A percentile compares a stretch with the other conserved stretches of the same genome.
Conservation (phyloP, 2,329 filamentous ascomycete genomes). For the Colletotrichum lentis region DNA sequence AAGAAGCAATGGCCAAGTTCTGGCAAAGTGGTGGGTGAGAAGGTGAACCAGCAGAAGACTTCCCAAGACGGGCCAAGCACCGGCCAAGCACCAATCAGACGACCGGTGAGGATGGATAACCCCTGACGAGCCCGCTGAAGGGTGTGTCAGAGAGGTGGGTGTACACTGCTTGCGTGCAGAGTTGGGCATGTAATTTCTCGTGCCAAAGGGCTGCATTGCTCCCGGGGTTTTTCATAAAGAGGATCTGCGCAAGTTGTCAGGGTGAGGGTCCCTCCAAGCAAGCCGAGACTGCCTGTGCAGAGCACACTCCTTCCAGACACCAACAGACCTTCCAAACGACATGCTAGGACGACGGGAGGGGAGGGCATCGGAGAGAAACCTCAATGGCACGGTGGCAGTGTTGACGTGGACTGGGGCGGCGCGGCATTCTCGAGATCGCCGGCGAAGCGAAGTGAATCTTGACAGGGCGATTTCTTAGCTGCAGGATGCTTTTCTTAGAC, state of each 20-base stretch:
- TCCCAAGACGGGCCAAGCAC: constrained; percentile 24
- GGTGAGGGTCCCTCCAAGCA: not conserved
- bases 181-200: constrained; percentile 30
- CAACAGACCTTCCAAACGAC: no score
- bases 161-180: not conserved
- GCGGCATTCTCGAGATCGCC: constrained; percentile 25
- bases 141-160: constrained; percentile 16
- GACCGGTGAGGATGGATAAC: constrained; percentile 19
- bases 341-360: no score
- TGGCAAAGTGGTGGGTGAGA: not conserved
- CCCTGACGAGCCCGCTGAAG: constrained; percentile 20
- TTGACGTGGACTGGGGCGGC: constrained; percentile 25
- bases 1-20: constrained; percentile 6
- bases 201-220: constrained; percentile 13
- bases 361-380: no score
- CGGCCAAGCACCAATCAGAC: constrained; percentile 34
- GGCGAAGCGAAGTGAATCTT: constrained; percentile 31
- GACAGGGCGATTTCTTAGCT: constrained; percentile 25
- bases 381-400: constrained; percentile 23
- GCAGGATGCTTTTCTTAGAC: constrained; percentile 34
- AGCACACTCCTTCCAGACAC: no score
- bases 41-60: not conserved
- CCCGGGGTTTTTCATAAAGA: no score
- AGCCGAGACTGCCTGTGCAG: no score
- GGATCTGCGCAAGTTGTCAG: not conserved